Conservation (phyloP, 257 asterid species). For the Solanum etuberosum region DNA sequence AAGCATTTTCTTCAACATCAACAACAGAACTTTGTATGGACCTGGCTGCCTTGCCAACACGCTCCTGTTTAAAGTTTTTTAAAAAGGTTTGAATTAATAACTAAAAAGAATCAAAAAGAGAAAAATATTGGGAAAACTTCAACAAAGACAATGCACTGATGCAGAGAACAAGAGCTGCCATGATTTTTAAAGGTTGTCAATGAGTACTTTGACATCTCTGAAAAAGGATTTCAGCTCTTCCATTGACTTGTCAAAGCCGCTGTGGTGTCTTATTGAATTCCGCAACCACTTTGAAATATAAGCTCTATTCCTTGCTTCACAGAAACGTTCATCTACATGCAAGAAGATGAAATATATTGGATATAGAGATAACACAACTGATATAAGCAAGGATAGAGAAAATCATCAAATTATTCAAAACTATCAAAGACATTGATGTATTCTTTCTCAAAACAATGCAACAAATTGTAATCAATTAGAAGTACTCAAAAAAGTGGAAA, state of each 20-base stretch:
- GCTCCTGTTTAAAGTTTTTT: constrained; percentile 39
- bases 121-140: background rate
- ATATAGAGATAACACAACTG: background rate
- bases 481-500: background rate
- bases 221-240: constrained; percentile 66
- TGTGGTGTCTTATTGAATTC: constrained; percentile 61
- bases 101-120: background rate
- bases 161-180: background rate
- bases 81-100: background rate
- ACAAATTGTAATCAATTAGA: background rate
- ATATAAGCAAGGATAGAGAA: background rate
- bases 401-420: background rate
- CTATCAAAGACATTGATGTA: background rate
- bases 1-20: constrained; percentile 21
- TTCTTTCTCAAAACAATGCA: background rate
- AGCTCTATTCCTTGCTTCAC: constrained; percentile 62
- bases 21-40: constrained; percentile 23
- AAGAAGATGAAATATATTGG: constrained; percentile 1
- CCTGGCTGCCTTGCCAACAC: constrained; percentile 19
- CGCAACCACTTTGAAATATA: constrained; percentile 92
- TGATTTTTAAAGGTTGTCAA: background rate
- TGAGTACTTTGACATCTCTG: constrained; percentile 57
- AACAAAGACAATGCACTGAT: background rate
- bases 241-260: constrained; percentile 53
- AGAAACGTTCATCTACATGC: constrained; percentile 81